Evolutionary conservation across 2,329 filamentous ascomycete species (phyloP), one percentile per base, ranked within the genome.

Genomic region (Fusarium coffeatum): DNA sequence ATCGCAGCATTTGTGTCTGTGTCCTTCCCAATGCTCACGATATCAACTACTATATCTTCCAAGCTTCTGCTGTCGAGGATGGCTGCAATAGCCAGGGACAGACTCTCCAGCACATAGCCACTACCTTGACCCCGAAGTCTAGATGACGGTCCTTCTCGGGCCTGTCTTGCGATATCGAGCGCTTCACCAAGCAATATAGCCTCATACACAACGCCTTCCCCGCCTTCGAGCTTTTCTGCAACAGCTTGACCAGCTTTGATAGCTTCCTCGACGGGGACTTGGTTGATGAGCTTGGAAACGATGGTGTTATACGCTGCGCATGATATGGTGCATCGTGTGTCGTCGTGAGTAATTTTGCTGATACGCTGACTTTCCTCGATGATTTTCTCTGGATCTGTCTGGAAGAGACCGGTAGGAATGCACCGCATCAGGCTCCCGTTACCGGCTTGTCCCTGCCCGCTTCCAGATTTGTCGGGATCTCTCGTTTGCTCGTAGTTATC

Each of bases 341-440:
- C 81, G 55, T 82, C 69, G 59, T 83, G 81, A 0, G 81, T 83
- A 32, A 83, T 72, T 18, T 74, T 76, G 49, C 80, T 82, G 57
- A 84, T 80, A 7, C 75, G 75, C 10, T 77, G 55, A 46, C 78
- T 79, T 50, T 83, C 79, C 2, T 47, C 43, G 6, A 80, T 49
- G 8, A 79, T 22, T 27, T 61, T 73, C 2, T 74, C 68, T 3
- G 50, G 53, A 13, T 79, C 76, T 0, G 16, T 22, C 30, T 77
- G 76, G 53, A 85, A 84, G 16, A 84, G 68, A 0, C 75, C 83
- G 1, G 82, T 85, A 0, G 83, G 79, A 2, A 85, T 76, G 64
- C 83, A 85, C 6, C 83, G 77, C 83, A 85, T 85, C 64, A 85
- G 68, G 37, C 80, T 82, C 7, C 83, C 83, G 55, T 85, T 85